A percentile compares a stretch with the other conserved stretches of the same genome.
Conservation (phyloP, 2,329 filamentous ascomycete species). For the Massarina eburnea region DNA sequence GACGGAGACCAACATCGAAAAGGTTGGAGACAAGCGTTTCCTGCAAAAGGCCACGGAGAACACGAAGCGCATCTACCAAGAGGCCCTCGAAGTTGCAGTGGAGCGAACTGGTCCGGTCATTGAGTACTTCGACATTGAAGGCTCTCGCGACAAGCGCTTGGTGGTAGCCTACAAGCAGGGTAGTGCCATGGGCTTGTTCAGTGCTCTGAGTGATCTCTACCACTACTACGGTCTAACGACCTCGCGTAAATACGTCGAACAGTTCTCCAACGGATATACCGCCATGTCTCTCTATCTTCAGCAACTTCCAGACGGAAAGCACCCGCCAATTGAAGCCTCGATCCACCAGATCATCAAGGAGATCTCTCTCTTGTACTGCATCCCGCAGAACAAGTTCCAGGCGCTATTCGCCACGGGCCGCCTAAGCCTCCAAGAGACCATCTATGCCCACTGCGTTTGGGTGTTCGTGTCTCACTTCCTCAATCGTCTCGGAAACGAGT, state of each 20-base stretch:
- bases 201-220: constrained; percentile 91
- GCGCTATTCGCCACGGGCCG: constrained; percentile 80
- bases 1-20: constrained; percentile 83
- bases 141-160: constrained; percentile 85
- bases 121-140: constrained; percentile 95
- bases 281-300: constrained; percentile 95
- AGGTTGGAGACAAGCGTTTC: constrained; percentile 92
- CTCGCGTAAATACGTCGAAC: constrained; percentile 93
- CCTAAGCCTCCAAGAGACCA: constrained; percentile 91
- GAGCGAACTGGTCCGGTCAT: constrained; percentile 89
- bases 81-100: constrained; percentile 86
- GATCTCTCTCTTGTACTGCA: constrained; percentile 93
- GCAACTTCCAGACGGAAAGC: constrained; percentile 61
- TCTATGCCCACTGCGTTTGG: constrained; percentile 97
- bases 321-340: constrained; percentile 85
- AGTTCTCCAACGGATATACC: constrained; percentile 97
- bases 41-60: constrained; percentile 93
- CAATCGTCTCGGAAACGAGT: constrained; percentile 90
- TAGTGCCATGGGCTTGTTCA: constrained; percentile 91
- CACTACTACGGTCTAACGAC: constrained; percentile 98
- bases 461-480: constrained; percentile 98
- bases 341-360: constrained; percentile 99
- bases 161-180: constrained; percentile 94
- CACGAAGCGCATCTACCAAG: constrained; percentile 93
- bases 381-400: constrained; percentile 97